These are phyloP conservation scores for Chytriomyces sp. DNA, from an alignment of 192 early-diverging fungal species.

Conservation along the genomic window DNA sequence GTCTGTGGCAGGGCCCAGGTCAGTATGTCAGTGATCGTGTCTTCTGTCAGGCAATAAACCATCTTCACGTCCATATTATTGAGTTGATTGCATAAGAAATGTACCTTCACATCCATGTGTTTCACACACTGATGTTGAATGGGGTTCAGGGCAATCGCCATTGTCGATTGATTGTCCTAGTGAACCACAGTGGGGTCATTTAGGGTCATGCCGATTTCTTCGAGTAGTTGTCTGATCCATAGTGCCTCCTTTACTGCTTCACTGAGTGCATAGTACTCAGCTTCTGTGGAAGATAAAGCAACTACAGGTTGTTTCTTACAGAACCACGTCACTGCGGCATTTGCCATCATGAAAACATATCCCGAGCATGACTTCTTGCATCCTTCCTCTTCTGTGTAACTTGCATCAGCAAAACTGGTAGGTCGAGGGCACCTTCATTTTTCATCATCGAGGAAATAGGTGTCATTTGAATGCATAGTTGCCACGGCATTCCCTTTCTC, in stretches of 20 bases:
- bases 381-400: conserved; percentile 22
- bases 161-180: conserved; percentile 15
- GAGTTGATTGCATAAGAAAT: conserved; percentile 35
- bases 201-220: conserved; percentile 17
- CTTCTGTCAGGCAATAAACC: conserved; percentile 20
- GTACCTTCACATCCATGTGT: conserved; percentile 41
- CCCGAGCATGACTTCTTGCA: conserved; percentile 24
- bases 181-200: background rate
- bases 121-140: conserved; percentile 32
- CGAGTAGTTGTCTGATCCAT: conserved; percentile 23
- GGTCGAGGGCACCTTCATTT: background rate
- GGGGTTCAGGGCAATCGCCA: conserved; percentile 23
- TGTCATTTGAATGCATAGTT: background rate
- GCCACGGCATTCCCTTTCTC: background rate
- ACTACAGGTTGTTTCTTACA: conserved; percentile 18
- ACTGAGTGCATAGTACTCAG: conserved; percentile 16
- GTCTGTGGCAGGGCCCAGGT: conserved; percentile 25
- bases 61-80: conserved; percentile 16
- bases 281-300: conserved; percentile 27
- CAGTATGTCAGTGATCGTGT: conserved; percentile 32
- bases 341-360: conserved; percentile 23
- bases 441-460: background rate
- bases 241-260: conserved; percentile 15
- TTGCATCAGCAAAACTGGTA: conserved; percentile 25
- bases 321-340: conserved; percentile 24